Base-by-base conservation (phyloP, 768 basidiomycete species). In the Lactarius evosmus region DNA sequence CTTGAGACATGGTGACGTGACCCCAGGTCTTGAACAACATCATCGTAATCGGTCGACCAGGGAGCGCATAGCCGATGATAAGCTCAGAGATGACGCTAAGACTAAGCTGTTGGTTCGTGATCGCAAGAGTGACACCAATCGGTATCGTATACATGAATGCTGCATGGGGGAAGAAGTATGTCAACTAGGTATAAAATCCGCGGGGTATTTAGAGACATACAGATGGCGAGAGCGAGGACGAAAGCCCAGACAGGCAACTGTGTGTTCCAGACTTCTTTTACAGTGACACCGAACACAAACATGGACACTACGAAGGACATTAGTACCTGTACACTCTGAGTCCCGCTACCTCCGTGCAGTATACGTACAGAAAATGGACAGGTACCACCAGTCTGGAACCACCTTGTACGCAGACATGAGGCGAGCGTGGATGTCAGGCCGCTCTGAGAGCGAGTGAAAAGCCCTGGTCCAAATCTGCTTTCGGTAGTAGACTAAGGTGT, bases 21-120 rank as follows among this genome's bases (percentile, higher is more conserved):
- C 90, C 89, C 80, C 80, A 90, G 0, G 87, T 89, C 82, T 90
- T 91, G 81, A 91, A 91, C 78, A 92, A 78, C 90, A 92, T 91
- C 81, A 85, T 88, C 0, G 91, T 89, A 60, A 91, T 71, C 4
- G 91, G 88, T 19, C 82, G 82, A 1, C 91, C 91, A n/a, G 90
- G 91, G 49, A 90, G 79, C 87, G 79, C 79, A 88, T 0, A 88
- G 87, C 91, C 91, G 34, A 91, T 84, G 66, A 93, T 85, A 38
- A 92, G 78, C 74, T 93, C 91, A 6, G 89, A 85, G 70, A 93
- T 83, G 32, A 93, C 90, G 70, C 81, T 80, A 25, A 87, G 78
- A 44, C 84, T 86, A 60, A 90, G n/a, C 78, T 77, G 88, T 70
- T 90, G 85, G 73, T 91, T 92, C 32, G 89, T 89, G 66, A 89